Conservation (phyloP, 1,284 basidiomycete species). For the Chalciporus sp. region DNA sequence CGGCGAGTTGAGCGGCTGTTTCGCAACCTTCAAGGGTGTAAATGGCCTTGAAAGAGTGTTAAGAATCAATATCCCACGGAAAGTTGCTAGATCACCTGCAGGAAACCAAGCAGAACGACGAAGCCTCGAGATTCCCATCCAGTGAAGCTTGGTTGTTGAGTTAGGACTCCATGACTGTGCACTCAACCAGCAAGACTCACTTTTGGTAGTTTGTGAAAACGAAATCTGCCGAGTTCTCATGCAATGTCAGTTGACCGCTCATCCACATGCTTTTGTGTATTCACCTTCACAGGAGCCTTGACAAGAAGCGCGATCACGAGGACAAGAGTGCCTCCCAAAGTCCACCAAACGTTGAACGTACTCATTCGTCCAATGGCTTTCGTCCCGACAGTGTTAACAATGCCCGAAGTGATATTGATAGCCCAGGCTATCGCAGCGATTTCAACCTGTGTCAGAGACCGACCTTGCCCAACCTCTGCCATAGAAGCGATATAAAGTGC, state of each 20-base stretch:
- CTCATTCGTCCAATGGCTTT: slow-evolving; percentile 61
- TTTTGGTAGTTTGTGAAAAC: slow-evolving; percentile 64
- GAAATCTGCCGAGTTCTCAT: slow-evolving; percentile 54
- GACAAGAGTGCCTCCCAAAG: slow-evolving; percentile 59
- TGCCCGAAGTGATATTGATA: slow-evolving; percentile 55
- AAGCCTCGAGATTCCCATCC: slow-evolving; percentile 57
- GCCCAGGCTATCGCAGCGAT: slow-evolving; percentile 60
- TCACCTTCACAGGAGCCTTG: slow-evolving; percentile 56
- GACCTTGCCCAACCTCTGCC: slow-evolving; percentile 50
- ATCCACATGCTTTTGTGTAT: not conserved
- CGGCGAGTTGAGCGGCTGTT: slow-evolving; percentile 63
- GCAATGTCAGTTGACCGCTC: not conserved
- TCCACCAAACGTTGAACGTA: slow-evolving; percentile 63
- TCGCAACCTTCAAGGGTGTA: slow-evolving; percentile 67
- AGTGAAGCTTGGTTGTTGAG: slow-evolving; percentile 46
- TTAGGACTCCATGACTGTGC: not conserved
- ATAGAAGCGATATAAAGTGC: slow-evolving; percentile 59
- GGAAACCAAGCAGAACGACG: slow-evolving; percentile 61
- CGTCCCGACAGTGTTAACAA: slow-evolving; percentile 58
- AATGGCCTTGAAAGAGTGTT: slow-evolving; percentile 44
- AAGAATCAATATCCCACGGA: not conserved
- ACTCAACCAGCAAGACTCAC: slow-evolving; percentile 30
- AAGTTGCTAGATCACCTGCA: slow-evolving; percentile 41
- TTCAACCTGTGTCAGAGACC: slow-evolving; percentile 50
- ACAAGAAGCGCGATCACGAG: slow-evolving; percentile 57